These are phyloP conservation scores for Canavalia gladiata DNA, from an alignment of 306 rosid genomes.

Conservation along the genomic window DNA sequence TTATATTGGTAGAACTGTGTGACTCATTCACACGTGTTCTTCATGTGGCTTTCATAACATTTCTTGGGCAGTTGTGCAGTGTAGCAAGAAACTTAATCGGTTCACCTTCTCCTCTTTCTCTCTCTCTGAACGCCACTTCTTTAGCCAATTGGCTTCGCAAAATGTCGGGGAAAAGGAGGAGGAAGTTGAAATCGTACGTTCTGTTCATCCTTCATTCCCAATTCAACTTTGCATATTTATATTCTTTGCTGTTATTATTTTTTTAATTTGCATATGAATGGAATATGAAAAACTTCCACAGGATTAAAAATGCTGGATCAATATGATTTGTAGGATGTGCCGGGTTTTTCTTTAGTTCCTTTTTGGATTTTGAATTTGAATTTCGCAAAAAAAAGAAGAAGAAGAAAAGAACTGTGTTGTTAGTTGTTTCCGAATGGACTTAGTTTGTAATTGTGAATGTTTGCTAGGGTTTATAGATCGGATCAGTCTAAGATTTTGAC, in stretches of 20 bases:
- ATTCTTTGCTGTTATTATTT: background rate
- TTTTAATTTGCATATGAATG: background rate
- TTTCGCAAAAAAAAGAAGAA: background rate
- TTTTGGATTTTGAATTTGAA: conserved; percentile 12
- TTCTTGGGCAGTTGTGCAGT: background rate
- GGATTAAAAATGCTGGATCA: conserved; percentile 48
- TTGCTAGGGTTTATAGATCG: conserved; percentile 46
- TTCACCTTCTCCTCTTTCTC: conserved; percentile 5
- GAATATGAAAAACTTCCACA: background rate
- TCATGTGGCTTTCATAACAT: conserved; percentile 18
- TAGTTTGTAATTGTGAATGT: background rate
- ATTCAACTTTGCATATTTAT: background rate
- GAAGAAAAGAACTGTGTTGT: background rate
- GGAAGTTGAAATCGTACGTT: conserved; percentile 68
- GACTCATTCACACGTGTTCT: conserved; percentile 44
- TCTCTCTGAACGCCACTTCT: conserved; percentile 33
- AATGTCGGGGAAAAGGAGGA: conserved; percentile 70
- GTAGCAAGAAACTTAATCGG: background rate
- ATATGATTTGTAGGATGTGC: conserved; percentile 34
- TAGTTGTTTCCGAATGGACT: background rate
- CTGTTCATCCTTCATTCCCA: background rate
- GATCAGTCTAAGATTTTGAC: conserved; percentile 6
- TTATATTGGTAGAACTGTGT: background rate
- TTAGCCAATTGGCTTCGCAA: conserved; percentile 35
- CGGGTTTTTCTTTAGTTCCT: background rate